Base-by-base conservation (phyloP, 371 early-diverging fungal species). In the Fennellomyces sp. region DNA sequence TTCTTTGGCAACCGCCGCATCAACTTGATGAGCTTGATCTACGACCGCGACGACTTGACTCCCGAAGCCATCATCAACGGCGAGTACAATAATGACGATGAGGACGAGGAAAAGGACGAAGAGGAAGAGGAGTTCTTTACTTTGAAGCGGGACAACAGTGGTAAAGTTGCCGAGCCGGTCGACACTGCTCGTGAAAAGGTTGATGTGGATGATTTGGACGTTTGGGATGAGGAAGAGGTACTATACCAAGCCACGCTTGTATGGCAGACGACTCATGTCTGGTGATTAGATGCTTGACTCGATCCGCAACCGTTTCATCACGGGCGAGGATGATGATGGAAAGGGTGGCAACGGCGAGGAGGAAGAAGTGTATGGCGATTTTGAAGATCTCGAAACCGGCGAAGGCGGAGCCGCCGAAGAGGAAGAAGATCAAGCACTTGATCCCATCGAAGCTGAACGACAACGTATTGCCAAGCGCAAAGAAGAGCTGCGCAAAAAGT, bases 1-100 rank as follows among this genome's bases (percentile, higher is more conserved):
- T 89, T 88, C 63, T 68, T 69, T 19, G 78, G 84, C 28, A 73
- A 74, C 54, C 86, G 86, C 33, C 82, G 90, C 23, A 80, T 86
- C 61, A 92, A 94, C 56, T 69, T 97, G 51, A 94, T 94, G 94
- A 87, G 91, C 25, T 70, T 94, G 0, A 91, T 97, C 26, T 97
- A 97, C 63, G 83, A 87, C 31, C 66, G 72, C 1, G 72, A 74
- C 26, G 81, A 84, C 35, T 57, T 79, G 33, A 63, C 81, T 0
- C 85, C 86, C 3, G 86, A 86, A 50, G 81, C 81, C 57, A 86
- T 88, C 38, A 65, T 61, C 6, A 59, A 64, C 1, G 84, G 83
- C 26, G 69, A 78, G 1, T 75, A 75, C 1, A 42, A 60, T 3
- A 78, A 82, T 17, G 72, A 73, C 8, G 64, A 77, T 8, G 70